Evolutionary conservation across 345 rosid species (phyloP).

Genomic region (Barbarea vulgaris): DNA sequence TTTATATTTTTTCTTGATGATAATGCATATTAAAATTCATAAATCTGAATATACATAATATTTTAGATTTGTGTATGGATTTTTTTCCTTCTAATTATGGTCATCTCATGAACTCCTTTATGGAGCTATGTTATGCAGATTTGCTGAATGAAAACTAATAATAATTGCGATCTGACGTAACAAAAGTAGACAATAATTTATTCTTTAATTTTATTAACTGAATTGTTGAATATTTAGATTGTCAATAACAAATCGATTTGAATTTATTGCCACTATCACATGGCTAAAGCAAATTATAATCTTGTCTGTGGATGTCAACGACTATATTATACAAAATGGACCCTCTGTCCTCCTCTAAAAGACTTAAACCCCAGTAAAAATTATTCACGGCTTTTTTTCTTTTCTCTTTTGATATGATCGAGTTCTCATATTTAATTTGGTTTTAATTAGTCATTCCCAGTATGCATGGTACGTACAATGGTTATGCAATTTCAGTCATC

Average conservation of each 20-base stretch:
- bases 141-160: neutral
- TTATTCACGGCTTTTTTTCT: too few species aligned
- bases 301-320: constrained; percentile 1
- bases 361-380: too few species aligned
- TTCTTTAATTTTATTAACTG: too few species aligned
- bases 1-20: neutral
- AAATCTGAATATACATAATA: neutral
- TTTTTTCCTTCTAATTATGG: neutral
- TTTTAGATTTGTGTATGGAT: neutral
- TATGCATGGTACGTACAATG: too few species aligned
- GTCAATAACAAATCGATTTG: neutral
- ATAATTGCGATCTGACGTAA: neutral
- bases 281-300: neutral
- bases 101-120: neutral
- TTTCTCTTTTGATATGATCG: too few species aligned
- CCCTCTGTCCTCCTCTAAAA: too few species aligned
- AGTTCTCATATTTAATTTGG: too few species aligned
- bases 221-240: neutral
- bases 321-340: neutral
- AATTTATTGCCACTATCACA: constrained; percentile 16
- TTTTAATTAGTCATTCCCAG: too few species aligned
- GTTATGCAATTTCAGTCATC: too few species aligned
- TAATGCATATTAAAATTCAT: neutral
- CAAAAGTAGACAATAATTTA: neutral
- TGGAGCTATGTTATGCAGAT: neutral